Conservation (phyloP, 2,329 filamentous ascomycete species). For the Calonectria ilicicola region DNA sequence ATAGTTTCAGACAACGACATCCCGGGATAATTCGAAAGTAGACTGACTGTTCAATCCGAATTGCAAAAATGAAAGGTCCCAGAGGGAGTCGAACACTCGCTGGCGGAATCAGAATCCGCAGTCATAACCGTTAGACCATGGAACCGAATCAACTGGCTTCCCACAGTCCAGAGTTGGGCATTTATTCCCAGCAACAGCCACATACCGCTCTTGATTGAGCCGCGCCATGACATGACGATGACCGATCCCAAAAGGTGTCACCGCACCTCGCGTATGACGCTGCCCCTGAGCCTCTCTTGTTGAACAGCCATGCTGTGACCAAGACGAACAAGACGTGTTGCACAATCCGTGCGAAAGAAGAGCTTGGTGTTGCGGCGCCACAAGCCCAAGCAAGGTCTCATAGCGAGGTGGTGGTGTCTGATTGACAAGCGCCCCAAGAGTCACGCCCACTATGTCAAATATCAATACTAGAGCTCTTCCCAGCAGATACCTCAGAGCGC, state of each 20-base stretch:
- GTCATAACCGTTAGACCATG: constrained; percentile 11
- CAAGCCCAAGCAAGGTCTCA: background rate
- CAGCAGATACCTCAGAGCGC: background rate
- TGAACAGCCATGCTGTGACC: background rate
- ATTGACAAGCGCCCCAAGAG: background rate
- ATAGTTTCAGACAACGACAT: no score
- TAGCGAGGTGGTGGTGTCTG: background rate
- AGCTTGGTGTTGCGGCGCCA: background rate
- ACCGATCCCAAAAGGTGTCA: background rate
- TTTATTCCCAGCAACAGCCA: background rate
- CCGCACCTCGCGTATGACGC: background rate
- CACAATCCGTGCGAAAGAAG: no score
- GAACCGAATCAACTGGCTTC: background rate
- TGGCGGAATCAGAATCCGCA: constrained; percentile 10
- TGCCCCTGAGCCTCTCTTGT: background rate
- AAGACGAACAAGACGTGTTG: background rate
- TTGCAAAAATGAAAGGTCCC: background rate
- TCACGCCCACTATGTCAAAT: background rate
- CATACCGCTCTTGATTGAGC: background rate
- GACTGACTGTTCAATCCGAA: no score
- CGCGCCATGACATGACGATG: background rate
- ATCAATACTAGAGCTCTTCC: background rate
- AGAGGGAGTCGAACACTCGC: constrained; percentile 7
- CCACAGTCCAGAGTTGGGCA: background rate
- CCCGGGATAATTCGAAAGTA: no score